Conservation (phyloP, 345 rosid genomes). For the Gynandropsis gynandra region DNA sequence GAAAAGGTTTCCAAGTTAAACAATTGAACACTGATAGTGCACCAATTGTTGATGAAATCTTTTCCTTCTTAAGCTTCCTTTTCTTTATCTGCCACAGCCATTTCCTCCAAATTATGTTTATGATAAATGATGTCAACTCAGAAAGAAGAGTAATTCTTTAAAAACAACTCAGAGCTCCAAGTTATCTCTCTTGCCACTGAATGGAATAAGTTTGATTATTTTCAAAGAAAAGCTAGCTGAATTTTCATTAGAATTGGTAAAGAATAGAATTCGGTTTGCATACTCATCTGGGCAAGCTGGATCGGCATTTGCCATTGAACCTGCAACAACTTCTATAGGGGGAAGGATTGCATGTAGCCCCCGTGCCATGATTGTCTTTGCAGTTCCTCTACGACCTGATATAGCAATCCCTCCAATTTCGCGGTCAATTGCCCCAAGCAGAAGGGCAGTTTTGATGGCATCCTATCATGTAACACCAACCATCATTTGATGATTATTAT, state of each 20-base stretch:
- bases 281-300: slow-evolving; percentile 82
- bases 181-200: too few species aligned
- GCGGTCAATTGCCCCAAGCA: slow-evolving; percentile 92
- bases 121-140: neutral
- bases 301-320: slow-evolving; percentile 80
- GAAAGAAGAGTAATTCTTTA: too few species aligned
- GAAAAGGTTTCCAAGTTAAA: too few species aligned
- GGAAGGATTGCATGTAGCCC: slow-evolving; percentile 86
- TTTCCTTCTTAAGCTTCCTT: too few species aligned
- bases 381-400: slow-evolving; percentile 86
- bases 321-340: slow-evolving; percentile 83
- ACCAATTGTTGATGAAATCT: too few species aligned
- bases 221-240: neutral
- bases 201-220: neutral
- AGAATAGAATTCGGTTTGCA: slow-evolving; percentile 14
- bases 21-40: too few species aligned
- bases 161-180: too few species aligned
- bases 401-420: slow-evolving; percentile 92
- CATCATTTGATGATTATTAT: neutral
- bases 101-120: neutral
- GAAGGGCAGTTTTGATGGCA: slow-evolving; percentile 87
- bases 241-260: too few species aligned
- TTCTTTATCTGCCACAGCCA: neutral
- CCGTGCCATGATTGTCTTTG: slow-evolving; percentile 93
- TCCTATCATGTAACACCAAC: slow-evolving; percentile 38